Evolutionary conservation across 257 asterid species (phyloP).

Genomic region (Capsicum pubescens): DNA sequence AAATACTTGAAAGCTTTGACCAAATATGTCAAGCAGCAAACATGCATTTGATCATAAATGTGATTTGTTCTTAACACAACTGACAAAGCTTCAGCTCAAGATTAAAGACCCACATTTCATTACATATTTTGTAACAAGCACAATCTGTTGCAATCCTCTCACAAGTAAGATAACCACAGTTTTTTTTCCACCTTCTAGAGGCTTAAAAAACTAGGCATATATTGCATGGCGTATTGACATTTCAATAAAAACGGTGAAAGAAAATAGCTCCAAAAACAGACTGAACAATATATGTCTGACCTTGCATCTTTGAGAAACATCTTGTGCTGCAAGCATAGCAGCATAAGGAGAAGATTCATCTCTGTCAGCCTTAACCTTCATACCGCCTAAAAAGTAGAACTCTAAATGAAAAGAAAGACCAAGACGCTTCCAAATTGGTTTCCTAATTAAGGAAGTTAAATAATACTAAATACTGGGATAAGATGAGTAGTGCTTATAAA

Average conservation of each 20-base stretch:
- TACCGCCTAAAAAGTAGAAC: conserved; percentile 57
- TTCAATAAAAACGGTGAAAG: background rate
- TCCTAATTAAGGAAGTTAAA: background rate
- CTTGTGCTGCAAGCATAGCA: conserved; percentile 98
- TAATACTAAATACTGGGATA: background rate
- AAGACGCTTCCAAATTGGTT: background rate
- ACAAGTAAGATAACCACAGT: background rate
- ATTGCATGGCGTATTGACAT: background rate
- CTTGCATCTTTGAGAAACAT: conserved; percentile 90
- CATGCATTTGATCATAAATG: background rate
- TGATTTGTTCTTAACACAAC: no score
- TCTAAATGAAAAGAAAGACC: background rate
- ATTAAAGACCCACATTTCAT: no score
- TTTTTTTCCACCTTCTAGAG: background rate
- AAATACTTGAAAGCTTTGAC: background rate
- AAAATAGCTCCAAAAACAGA: background rate
- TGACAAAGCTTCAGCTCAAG: no score
- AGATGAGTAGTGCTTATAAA: background rate
- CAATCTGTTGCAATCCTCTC: background rate
- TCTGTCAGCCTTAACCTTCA: conserved; percentile 94
- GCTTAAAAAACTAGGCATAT: background rate
- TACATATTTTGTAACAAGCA: background rate
- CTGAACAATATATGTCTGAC: conserved; percentile 32
- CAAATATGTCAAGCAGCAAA: background rate
- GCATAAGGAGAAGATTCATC: conserved; percentile 97